phyloP scores from a whole-genome alignment of 2,329 filamentous ascomycete genomes.

The Aureobasidium lini region DNA sequence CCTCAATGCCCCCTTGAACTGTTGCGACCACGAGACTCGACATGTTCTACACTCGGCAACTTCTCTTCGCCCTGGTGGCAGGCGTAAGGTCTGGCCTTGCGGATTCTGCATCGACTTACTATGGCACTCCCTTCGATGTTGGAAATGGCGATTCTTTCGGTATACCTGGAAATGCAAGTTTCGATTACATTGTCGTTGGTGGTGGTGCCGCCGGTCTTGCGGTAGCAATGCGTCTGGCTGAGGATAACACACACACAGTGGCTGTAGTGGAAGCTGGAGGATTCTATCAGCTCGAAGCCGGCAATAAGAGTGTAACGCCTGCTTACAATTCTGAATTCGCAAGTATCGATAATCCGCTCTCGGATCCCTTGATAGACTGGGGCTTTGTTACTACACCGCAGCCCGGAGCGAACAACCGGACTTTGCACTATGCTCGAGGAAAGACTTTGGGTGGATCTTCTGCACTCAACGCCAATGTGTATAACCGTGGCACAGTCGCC shows the following conservation, averaged over 20 bases:
- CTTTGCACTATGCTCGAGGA: slow-evolving; percentile 22
- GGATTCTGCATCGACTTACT: background rate
- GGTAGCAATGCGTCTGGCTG: slow-evolving; percentile 18
- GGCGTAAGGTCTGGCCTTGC: background rate
- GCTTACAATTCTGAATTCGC: background rate
- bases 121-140: background rate
- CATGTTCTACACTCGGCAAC: too few species aligned
- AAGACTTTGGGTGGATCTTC: slow-evolving; percentile 23
- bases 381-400: slow-evolving; percentile 21
- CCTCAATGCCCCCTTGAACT: too few species aligned
- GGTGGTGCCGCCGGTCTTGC: slow-evolving; percentile 20
- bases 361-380: slow-evolving; percentile 25
- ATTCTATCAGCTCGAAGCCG: slow-evolving; percentile 20
- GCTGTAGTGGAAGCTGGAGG: slow-evolving; percentile 22
- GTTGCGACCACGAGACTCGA: too few species aligned
- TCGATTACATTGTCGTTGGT: slow-evolving; percentile 20
- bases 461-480: slow-evolving; percentile 23
- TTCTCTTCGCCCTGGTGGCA: background rate
- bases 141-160: background rate
- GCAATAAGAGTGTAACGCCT: slow-evolving; percentile 14
- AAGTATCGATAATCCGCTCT: slow-evolving; percentile 3
- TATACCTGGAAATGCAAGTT: slow-evolving; percentile 15
- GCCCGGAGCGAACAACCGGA: background rate
- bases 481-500: slow-evolving; percentile 25
- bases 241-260: slow-evolving; percentile 16